These are phyloP conservation scores for Aspergillus vadensis DNA, from an alignment of 2,329 filamentous ascomycete species.

Conservation along the genomic window DNA sequence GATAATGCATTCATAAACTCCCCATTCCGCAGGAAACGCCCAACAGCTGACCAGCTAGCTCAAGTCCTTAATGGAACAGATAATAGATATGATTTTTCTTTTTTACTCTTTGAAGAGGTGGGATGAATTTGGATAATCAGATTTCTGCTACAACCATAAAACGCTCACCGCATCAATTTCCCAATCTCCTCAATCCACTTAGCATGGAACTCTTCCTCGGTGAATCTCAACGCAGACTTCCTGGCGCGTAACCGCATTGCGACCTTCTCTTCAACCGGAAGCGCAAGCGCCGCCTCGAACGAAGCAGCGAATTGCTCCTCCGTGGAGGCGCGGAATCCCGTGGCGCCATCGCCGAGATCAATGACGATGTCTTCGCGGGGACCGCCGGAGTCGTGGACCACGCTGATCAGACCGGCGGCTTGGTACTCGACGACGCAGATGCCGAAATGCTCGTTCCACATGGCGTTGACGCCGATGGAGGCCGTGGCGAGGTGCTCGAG, in stretches of 20 bases:
- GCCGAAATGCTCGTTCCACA: slow-evolving; percentile 99
- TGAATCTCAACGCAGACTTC: slow-evolving; percentile 78
- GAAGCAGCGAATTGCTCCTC: slow-evolving; percentile 75
- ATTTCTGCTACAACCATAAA: slow-evolving; percentile 39
- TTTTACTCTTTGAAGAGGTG: background rate
- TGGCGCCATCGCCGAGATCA: slow-evolving; percentile 73
- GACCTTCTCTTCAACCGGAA: slow-evolving; percentile 62
- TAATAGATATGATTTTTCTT: no score
- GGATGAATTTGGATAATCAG: background rate
- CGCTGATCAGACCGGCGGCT: slow-evolving; percentile 86
- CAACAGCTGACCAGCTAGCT: no score
- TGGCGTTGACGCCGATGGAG: slow-evolving; percentile 89
- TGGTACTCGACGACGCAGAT: slow-evolving; percentile 99
- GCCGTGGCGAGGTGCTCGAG: slow-evolving; percentile 74
- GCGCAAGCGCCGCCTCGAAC: slow-evolving; percentile 75
- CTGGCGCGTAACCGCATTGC: slow-evolving; percentile 76
- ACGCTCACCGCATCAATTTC: slow-evolving; percentile 58
- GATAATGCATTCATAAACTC: no score
- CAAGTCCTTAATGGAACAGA: no score
- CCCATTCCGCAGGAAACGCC: no score
- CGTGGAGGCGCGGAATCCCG: slow-evolving; percentile 83
- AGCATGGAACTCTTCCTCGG: slow-evolving; percentile 78
- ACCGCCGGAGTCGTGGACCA: slow-evolving; percentile 91
- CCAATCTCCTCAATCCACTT: slow-evolving; percentile 78
- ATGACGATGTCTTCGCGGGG: slow-evolving; percentile 93